Percentiles rank a stretch among this genome's conserved stretches.
phyloP scores from a whole-genome alignment of 1,139 yeast species.

The Blastobotrys aristatus region DNA sequence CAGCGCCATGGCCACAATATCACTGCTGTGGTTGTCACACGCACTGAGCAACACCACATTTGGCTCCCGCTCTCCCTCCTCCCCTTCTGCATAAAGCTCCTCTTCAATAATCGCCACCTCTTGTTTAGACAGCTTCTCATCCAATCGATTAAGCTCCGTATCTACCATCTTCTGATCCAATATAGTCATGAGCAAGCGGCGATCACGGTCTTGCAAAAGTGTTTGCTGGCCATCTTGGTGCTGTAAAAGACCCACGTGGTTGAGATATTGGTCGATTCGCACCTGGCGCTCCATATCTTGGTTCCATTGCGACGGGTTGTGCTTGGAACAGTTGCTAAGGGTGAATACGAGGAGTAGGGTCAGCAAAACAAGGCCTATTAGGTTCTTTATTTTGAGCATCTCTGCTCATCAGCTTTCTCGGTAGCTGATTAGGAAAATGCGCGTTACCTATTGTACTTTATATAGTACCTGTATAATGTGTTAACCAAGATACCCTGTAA shows the following conservation, averaged over 20 bases:
- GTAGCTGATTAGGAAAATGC: no score
- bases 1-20: constrained; percentile 26
- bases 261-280: background rate
- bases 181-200: background rate
- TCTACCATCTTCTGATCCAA: constrained; percentile 6
- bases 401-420: no score
- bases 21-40: constrained; percentile 28
- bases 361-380: background rate
- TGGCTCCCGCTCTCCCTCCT: constrained; percentile 4
- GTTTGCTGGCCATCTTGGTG: background rate
- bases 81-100: background rate
- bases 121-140: background rate
- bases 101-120: background rate
- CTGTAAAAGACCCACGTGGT: background rate
- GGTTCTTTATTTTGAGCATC: background rate
- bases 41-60: constrained; percentile 31
- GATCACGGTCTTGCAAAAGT: background rate
- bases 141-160: constrained; percentile 5
- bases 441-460: no score
- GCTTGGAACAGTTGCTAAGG: background rate
- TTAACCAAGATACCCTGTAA: no score
- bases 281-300: constrained; percentile 5
- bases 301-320: background rate
- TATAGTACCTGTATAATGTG: no score
- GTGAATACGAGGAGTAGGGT: background rate